A percentile compares a stretch with the other conserved stretches of the same genome.
Conservation (phyloP, 768 basidiomycete species). For the Suillus hirtellus region DNA sequence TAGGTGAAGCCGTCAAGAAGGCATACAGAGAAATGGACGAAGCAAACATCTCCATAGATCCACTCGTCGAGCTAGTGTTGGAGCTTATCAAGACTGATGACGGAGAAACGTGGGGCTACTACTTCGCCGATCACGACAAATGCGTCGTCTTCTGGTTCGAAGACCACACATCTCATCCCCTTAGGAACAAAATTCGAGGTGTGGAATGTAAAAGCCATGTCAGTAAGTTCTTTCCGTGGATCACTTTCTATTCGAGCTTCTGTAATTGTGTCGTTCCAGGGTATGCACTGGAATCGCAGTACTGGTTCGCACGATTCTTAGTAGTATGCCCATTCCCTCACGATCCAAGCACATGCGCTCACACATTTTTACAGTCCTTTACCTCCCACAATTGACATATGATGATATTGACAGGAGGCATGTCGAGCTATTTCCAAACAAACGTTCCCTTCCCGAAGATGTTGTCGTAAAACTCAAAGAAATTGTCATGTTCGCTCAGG, state of each 20-base stretch:
- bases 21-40: background rate
- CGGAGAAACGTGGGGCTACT: background rate
- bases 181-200: background rate
- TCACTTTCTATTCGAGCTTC: background rate
- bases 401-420: constrained; percentile 1
- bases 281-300: background rate
- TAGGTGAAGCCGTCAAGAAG: background rate
- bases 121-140: background rate
- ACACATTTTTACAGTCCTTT: background rate
- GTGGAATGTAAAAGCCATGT: background rate
- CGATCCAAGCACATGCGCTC: background rate
- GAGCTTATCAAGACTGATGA: background rate
- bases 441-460: constrained; percentile 20
- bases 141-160: background rate
- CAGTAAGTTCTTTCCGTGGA: background rate
- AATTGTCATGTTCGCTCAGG: constrained; percentile 7
- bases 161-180: background rate
- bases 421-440: constrained; percentile 13
- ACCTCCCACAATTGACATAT: background rate
- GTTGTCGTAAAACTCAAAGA: constrained; percentile 13
- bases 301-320: background rate
- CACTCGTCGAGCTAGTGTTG: background rate
- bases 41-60: accelerated
- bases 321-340: background rate
- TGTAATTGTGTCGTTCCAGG: background rate